Base-by-base conservation (phyloP, 441 rosid genomes). In the Erodium texanum region DNA sequence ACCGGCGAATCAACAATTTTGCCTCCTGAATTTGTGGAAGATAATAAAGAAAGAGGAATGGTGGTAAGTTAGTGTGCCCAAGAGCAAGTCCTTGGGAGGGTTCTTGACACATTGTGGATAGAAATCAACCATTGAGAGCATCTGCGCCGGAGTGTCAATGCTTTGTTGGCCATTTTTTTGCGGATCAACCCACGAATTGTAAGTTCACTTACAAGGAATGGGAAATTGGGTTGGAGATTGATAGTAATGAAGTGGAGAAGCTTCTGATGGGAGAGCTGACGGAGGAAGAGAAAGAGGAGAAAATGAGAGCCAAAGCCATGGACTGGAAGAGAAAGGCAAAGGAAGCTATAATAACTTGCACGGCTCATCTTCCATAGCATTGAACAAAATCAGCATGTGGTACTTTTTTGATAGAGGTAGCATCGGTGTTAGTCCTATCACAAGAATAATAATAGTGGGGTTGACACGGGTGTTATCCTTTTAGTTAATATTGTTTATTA, bases 131-230 rank as follows among this genome's bases (percentile, higher is more conserved):
- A 2, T 85, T 7, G 89, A 88, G 68, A 84, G 92, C 38, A 52
- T 89, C 0, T 65, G 69, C 7, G 66, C 70, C 0, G 86, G 90
- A 0, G 82, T 82, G 66, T 89, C 90, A 5, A 77, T 87, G 89
- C 66, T 85, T 0, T 87, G 86, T 22, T 87, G 92, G 88, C 86
- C 93, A 2, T 84, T 85, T 27, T 85, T 84, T 70, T 20, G 56
- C 62, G 7, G 88, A 85, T 67, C 88, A 89, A 64, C 74, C 70
- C 10, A 87, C 88, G 7, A 89, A 87, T 70, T 81, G 90, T 27
- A 23, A 82, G 61, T 87, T 43, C 18, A 32, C 66, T 32, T 87
- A 89, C 69, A 71, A 5, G 0, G 77, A 83, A 19, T 89, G 63
- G 73, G 64, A 61, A 2, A 22, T 64, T 2, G 73, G 73, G 64